Evolutionary conservation across 2,329 filamentous ascomycete genomes (phyloP), one percentile per base, ranked within the genome.

Genomic region (Aschersonia sp.): DNA sequence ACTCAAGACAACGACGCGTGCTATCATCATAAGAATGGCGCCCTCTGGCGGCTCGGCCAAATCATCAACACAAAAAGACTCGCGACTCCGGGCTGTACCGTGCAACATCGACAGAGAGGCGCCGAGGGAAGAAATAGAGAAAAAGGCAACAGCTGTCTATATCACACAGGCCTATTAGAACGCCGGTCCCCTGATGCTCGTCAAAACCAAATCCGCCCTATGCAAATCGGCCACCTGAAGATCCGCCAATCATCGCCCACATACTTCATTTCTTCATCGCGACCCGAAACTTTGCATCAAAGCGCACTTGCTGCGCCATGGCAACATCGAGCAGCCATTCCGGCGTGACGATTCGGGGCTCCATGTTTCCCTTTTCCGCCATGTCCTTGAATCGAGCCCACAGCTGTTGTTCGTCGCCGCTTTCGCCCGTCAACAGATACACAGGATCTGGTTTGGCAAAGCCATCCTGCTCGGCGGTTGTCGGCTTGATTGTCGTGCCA

Each of bases 271-370:
- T 44, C 63, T 37, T 37, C 35, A 37, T 37, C 35, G 35, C 62
- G 32, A 68, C 67, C 45, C 80, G 61, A 59, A 86, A 87, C 54
- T 72, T 75, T 41, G 80, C 67, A 48, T 80, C 71, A 63, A 79
- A 82, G n/a, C 71, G 70, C 52, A 92, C 69, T 63, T 87, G 74
- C 66, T 98, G 92, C 56, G 78, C 80, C 85, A 98, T 90, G 5
- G 87, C 87, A 50, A 88, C 81, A 58, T 89, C 83, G 49, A 98
- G 68, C 56, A 98, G 63, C 92, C 92, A 98, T 60, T 98, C 89
- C 3, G 84, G 77, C 44, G 76, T 77, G 30, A 95, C 87, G 41
- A 98, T 81, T 47, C 84, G 74, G 3, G 89, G 83, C 54, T 81
- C 75, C 75, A 90, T 88, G 59, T 86, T 82, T 43, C 85, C 82